These are phyloP conservation scores for Elsinoe arachidis DNA, from an alignment of 2,329 filamentous ascomycete genomes.

Conservation along the genomic window DNA sequence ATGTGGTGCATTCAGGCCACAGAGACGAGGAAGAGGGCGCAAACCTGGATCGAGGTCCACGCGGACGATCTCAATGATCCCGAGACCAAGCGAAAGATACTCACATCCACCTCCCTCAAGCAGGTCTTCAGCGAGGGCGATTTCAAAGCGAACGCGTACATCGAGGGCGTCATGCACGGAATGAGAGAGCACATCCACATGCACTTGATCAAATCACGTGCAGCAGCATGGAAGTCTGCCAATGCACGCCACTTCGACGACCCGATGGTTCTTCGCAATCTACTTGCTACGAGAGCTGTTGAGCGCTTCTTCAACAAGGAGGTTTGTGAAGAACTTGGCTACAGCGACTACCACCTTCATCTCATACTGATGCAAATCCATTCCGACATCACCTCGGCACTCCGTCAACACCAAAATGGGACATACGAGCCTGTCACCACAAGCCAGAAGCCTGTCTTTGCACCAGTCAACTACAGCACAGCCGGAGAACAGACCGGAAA, in stretches of 20 bases:
- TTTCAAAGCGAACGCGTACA: not conserved
- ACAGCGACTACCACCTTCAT: conserved; percentile 3
- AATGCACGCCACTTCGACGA: not conserved
- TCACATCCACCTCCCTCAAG: not conserved
- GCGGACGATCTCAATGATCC: not conserved
- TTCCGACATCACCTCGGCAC: no score
- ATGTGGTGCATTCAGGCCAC: conserved; percentile 4
- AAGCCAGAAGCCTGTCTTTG: not conserved
- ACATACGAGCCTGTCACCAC: no score
- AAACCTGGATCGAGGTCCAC: not conserved
- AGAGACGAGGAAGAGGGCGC: not conserved
- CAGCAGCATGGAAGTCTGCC: not conserved
- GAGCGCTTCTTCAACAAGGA: conserved; percentile 20
- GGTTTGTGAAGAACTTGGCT: conserved; percentile 15
- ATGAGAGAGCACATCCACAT: not conserved
- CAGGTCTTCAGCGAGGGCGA: not conserved
- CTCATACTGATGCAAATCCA: not conserved
- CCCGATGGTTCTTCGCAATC: not conserved
- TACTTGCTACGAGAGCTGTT: not conserved
- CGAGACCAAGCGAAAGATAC: not conserved
- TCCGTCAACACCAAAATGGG: no score
- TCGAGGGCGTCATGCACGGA: not conserved
- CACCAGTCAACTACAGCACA: not conserved
- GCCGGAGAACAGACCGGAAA: not conserved
- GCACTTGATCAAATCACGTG: not conserved